Evolutionary conservation across 1,284 basidiomycete genomes (phyloP).

Genomic region (Puccinia triticina): DNA sequence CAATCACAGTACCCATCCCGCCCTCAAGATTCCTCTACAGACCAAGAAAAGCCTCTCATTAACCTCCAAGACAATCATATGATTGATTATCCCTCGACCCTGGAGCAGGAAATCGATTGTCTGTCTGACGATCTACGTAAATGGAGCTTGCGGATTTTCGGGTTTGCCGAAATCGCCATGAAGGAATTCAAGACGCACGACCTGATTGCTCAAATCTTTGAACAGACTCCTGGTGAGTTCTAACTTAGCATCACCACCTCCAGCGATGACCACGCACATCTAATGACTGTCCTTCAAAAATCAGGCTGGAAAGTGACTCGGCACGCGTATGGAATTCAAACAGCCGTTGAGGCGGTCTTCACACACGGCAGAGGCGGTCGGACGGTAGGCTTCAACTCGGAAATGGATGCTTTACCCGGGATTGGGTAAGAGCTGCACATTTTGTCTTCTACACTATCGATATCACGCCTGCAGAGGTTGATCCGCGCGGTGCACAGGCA

Average conservation of each 20-base stretch:
- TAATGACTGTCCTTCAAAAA: not conserved
- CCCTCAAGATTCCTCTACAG: not conserved
- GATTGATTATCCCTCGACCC: conserved; percentile 9
- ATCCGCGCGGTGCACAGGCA: conserved; percentile 10
- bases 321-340: conserved; percentile 61
- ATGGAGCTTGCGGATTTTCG: conserved; percentile 52
- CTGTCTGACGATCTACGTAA: conserved; percentile 23
- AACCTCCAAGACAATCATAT: conserved; percentile 19
- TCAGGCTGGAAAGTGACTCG: conserved; percentile 58
- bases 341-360: conserved; percentile 77
- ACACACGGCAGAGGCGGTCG: conserved; percentile 55
- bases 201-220: conserved; percentile 56
- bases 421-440: conserved; percentile 68
- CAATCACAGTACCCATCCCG: not conserved
- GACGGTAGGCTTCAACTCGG: conserved; percentile 71
- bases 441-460: not conserved
- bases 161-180: conserved; percentile 53
- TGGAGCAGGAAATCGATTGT: conserved; percentile 30
- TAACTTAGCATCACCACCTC: conserved; percentile 39
- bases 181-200: conserved; percentile 56
- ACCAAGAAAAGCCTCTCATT: conserved; percentile 16
- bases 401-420: conserved; percentile 70
- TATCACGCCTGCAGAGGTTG: not conserved
- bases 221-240: conserved; percentile 51
- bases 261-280: not conserved